Base-by-base conservation (phyloP, 2,329 filamentous ascomycete genomes). In the Ascochyta pisi region DNA sequence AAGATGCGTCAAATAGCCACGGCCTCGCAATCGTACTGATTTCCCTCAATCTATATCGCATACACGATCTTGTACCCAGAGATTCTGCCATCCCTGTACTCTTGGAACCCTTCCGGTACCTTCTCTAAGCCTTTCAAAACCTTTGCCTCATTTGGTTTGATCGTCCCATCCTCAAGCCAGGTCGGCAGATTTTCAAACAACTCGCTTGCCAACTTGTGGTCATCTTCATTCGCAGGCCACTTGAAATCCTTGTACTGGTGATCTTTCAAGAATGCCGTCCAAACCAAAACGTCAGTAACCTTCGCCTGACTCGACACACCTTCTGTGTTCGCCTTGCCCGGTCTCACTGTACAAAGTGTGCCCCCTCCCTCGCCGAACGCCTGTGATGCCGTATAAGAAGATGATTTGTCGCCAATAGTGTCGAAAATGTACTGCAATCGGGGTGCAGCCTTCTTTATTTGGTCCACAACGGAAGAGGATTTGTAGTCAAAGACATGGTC, bases 241-340 rank as follows among this genome's bases (percentile, higher is more conserved):
- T 65, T 59, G 29, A 76, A 73, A 0, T 65, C 54, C 1, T 70
- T 67, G 55, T 78, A 79, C 2, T 61, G 44, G 43, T 77, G 73
- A 4, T 78, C 73, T 49, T 78, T 77, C 27, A 77, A 50, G 40
- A 81, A 81, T 1, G 70, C 73, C 2, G 75, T 79, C 74, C 75
- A 79, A 0, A 81, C 76, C n/a, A 80, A 60, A 4, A 81, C 77
- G 61, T 78, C 74, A 0, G 72, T 77, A 2, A 81, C 73, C 19
- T 68, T 70, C 3, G 73, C 73, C 3, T 67, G 60, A 16, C 65
- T 54, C 0, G 67, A 58, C 0, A 79, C 75, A 31, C 71, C 58
- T 23, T 77, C 71, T 0, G 77, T 80, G 43, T 76, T 68, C 0
- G 66, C 71, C 53, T 78, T 79, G 1, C 75, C 77, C 0, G 77